Percentiles rank a stretch among this genome's conserved stretches.
phyloP scores from a whole-genome alignment of 305 asterid species.

The Rubia balearica region DNA sequence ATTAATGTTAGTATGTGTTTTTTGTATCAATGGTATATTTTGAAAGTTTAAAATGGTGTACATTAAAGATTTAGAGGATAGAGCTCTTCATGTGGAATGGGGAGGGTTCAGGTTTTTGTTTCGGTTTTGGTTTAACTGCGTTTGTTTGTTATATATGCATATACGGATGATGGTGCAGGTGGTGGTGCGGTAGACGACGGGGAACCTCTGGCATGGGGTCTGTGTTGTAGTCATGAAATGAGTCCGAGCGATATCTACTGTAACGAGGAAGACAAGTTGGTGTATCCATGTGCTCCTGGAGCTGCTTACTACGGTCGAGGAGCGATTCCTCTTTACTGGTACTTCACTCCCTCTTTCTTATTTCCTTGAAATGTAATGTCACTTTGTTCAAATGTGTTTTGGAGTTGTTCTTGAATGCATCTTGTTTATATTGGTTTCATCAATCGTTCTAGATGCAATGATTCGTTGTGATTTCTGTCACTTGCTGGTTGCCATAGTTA shows the following conservation, averaged over 20 bases:
- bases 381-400: not conserved
- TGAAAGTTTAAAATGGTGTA: no score
- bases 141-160: not conserved
- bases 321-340: constrained; percentile 87
- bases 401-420: not conserved
- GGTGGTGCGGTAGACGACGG: constrained; percentile 87
- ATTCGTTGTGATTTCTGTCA: not conserved
- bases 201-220: constrained; percentile 51
- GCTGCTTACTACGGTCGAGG: constrained; percentile 84
- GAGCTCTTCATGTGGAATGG: no score
- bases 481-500: not conserved
- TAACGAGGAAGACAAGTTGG: constrained; percentile 53
- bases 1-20: no score
- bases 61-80: no score
- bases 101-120: no score
- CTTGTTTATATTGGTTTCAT: not conserved
- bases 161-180: constrained; percentile 37
- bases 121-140: not conserved
- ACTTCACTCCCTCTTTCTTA: not conserved
- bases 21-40: no score
- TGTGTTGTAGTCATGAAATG: constrained; percentile 82
- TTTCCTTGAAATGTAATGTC: not conserved
- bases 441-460: not conserved
- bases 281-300: constrained; percentile 72
- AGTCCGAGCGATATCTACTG: constrained; percentile 74